Evolutionary conservation across 2,329 filamentous ascomycete genomes (phyloP).

Genomic region (Nigrograna mackinnonii): DNA sequence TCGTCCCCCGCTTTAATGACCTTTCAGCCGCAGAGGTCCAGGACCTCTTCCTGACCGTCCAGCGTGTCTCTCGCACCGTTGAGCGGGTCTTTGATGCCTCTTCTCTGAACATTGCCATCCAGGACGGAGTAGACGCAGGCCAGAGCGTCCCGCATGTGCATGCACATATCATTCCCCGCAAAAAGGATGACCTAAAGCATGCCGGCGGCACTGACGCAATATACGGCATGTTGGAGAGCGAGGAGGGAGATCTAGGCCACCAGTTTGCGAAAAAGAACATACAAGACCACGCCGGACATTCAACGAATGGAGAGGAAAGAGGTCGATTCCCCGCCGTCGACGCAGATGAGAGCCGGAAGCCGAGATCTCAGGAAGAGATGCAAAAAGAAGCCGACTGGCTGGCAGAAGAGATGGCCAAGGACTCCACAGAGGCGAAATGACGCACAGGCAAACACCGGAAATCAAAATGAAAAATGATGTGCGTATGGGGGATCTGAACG

Average conservation of each 20-base stretch:
- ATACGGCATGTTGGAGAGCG: conserved; percentile 80
- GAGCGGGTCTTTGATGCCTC: conserved; percentile 64
- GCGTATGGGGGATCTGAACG: no score
- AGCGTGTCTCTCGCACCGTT: conserved; percentile 78
- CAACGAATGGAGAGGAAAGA: conserved; percentile 33
- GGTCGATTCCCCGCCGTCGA: conserved; percentile 72
- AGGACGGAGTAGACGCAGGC: conserved; percentile 86
- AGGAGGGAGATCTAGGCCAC: conserved; percentile 80
- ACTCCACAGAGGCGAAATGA: conserved; percentile 28
- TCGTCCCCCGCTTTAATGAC: conserved; percentile 74
- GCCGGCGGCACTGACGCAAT: conserved; percentile 70
- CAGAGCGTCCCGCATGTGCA: conserved; percentile 95
- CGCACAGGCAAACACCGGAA: no score
- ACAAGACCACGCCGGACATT: conserved; percentile 22
- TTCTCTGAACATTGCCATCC: conserved; percentile 91
- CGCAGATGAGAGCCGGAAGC: conserved; percentile 65
- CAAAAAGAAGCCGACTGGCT: conserved; percentile 73
- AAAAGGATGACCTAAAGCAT: conserved; percentile 60
- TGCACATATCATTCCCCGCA: conserved; percentile 84
- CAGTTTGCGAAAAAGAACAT: conserved; percentile 62
- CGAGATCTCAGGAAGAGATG: conserved; percentile 78
- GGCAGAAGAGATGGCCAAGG: conserved; percentile 57
- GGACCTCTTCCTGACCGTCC: conserved; percentile 87
- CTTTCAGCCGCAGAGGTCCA: conserved; percentile 72
- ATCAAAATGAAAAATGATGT: no score